These are phyloP conservation scores for Nephelium lappaceum DNA, from an alignment of 345 rosid genomes.

Conservation along the genomic window DNA sequence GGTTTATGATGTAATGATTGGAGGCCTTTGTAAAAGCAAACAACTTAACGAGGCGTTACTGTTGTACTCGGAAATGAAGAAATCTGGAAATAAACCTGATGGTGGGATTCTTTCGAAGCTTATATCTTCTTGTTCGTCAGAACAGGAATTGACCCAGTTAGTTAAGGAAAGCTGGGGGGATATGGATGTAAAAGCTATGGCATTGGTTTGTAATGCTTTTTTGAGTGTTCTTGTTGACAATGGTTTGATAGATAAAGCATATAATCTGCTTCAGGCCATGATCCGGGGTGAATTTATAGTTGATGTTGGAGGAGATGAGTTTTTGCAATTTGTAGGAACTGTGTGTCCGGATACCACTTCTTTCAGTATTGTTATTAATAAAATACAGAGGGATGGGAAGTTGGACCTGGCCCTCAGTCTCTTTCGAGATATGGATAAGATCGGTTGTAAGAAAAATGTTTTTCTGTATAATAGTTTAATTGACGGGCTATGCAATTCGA, in stretches of 20 bases:
- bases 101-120: slow-evolving; percentile 56
- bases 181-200: slow-evolving; percentile 44
- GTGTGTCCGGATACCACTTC: slow-evolving; percentile 44
- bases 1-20: slow-evolving; percentile 72
- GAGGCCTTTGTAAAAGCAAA: slow-evolving; percentile 56
- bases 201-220: slow-evolving; percentile 53
- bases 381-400: slow-evolving; percentile 48
- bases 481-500: slow-evolving; percentile 61
- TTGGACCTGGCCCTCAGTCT: slow-evolving; percentile 65
- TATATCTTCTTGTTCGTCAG: slow-evolving; percentile 55
- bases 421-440: slow-evolving; percentile 51
- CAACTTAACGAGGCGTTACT: slow-evolving; percentile 57
- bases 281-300: slow-evolving; percentile 35
- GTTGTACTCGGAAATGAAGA: slow-evolving; percentile 67
- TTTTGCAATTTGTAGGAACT: slow-evolving; percentile 38
- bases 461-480: slow-evolving; percentile 59
- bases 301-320: slow-evolving; percentile 31
- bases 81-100: slow-evolving; percentile 54
- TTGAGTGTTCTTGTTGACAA: slow-evolving; percentile 41
- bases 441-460: slow-evolving; percentile 44
- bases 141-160: slow-evolving; percentile 44
- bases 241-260: slow-evolving; percentile 55
- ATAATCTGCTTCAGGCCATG: slow-evolving; percentile 45
- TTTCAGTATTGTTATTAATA: slow-evolving; percentile 53
- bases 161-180: slow-evolving; percentile 44